Evolutionary conservation across 495 filamentous ascomycete species (phyloP).

Genomic region (Pseudotulostoma volvatum): DNA sequence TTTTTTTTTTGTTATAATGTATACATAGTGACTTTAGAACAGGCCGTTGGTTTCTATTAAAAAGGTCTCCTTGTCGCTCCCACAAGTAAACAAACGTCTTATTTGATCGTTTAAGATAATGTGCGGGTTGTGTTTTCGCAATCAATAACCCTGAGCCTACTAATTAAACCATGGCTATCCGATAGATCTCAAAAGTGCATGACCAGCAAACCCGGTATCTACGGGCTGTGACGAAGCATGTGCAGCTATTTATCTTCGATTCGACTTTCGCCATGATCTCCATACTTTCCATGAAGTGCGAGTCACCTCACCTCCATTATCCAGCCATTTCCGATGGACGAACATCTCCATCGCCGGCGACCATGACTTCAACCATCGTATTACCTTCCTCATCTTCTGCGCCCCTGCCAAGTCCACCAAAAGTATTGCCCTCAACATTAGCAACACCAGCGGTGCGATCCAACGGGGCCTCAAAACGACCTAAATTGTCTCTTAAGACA

Average conservation of each 20-base stretch:
- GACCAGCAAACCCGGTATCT: too few relatives aligned
- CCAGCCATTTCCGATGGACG: background rate
- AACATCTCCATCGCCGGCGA: background rate
- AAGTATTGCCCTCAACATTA: slow-evolving; percentile 8
- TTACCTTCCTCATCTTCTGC: slow-evolving; percentile 16
- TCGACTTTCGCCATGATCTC: background rate
- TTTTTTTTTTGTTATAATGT: too few relatives aligned
- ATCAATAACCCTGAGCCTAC: too few relatives aligned
- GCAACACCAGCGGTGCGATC: slow-evolving; percentile 19
- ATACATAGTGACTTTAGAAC: too few relatives aligned
- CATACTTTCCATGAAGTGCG: slow-evolving; percentile 1
- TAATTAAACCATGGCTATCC: too few relatives aligned
- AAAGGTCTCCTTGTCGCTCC: too few relatives aligned
- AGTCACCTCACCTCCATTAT: slow-evolving; percentile 1
- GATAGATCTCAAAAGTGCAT: too few relatives aligned
- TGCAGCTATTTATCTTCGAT: background rate
- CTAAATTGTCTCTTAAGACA: slow-evolving; percentile 72
- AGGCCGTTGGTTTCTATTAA: too few relatives aligned
- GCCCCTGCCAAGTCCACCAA: slow-evolving; percentile 5
- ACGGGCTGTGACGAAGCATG: too few relatives aligned
- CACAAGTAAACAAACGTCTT: too few relatives aligned
- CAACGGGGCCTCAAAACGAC: slow-evolving; percentile 38
- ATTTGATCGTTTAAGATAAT: too few relatives aligned
- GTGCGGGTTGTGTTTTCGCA: too few relatives aligned
- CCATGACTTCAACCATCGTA: slow-evolving; percentile 7